Evolutionary conservation across 2,329 filamentous ascomycete species (phyloP).

Genomic region (Malbranchea cinnamomea): DNA sequence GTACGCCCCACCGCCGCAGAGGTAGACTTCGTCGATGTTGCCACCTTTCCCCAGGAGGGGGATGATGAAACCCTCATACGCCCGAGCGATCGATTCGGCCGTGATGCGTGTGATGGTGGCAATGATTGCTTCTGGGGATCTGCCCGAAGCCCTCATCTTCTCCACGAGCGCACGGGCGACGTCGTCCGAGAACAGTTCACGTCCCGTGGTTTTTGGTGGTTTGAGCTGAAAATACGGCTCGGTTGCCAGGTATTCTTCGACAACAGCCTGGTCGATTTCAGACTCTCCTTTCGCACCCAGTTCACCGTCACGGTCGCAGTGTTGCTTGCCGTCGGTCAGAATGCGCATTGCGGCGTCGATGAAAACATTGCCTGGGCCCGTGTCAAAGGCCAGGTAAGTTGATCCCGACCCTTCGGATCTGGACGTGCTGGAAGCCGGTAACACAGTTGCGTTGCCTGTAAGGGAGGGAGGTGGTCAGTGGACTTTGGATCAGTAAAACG

Average conservation of each 20-base stretch:
- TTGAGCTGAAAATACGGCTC: conserved; percentile 37
- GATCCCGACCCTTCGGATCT: conserved; percentile 47
- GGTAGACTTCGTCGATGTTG: conserved; percentile 41
- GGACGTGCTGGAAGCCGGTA: too few species aligned
- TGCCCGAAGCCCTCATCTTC: conserved; percentile 30
- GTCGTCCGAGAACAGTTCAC: conserved; percentile 45
- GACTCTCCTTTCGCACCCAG: conserved; percentile 35
- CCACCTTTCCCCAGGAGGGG: too few species aligned
- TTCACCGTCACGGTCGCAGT: conserved; percentile 38
- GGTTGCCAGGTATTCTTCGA: conserved; percentile 36
- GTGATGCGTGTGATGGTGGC: conserved; percentile 46
- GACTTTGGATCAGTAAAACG: too few species aligned
- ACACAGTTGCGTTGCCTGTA: too few species aligned
- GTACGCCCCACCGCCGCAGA: conserved; percentile 44
- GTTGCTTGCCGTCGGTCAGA: conserved; percentile 35
- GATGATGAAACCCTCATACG: conserved; percentile 35
- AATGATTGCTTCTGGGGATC: conserved; percentile 38
- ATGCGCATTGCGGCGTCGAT: conserved; percentile 43
- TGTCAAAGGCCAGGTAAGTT: conserved; percentile 40
- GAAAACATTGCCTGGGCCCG: conserved; percentile 41
- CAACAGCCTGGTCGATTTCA: conserved; percentile 38
- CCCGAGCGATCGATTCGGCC: conserved; percentile 41
- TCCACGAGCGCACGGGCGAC: conserved; percentile 38
- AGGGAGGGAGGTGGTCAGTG: too few species aligned
- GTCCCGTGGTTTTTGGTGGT: conserved; percentile 43